These are phyloP conservation scores for Kazachstania africana DNA, from an alignment of 805 yeast species.

Conservation along the genomic window DNA sequence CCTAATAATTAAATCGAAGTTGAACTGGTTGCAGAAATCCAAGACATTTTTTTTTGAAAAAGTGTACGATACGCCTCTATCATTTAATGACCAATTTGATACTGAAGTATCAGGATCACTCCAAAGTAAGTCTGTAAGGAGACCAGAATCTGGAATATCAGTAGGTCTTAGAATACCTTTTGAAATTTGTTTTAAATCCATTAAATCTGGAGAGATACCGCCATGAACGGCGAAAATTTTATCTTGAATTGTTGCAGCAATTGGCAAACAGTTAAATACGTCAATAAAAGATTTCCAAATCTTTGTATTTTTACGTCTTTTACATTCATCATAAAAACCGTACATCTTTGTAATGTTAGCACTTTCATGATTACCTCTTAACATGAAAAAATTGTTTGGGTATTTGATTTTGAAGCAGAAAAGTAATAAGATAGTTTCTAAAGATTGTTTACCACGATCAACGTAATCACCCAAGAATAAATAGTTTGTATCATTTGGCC, in stretches of 20 bases:
- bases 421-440: conserved; percentile 80
- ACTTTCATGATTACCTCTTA: conserved; percentile 95
- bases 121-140: conserved; percentile 71
- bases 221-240: conserved; percentile 88
- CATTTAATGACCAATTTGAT: conserved; percentile 62
- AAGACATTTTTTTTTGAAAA: conserved; percentile 62
- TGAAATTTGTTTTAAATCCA: conserved; percentile 50
- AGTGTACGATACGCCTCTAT: conserved; percentile 72
- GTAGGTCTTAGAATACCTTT: conserved; percentile 58
- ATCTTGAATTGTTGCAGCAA: conserved; percentile 89
- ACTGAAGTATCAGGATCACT: conserved; percentile 58
- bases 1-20: conserved; percentile 64
- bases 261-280: conserved; percentile 89
- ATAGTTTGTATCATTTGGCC: conserved; percentile 89
- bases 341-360: conserved; percentile 94
- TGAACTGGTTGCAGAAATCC: conserved; percentile 50
- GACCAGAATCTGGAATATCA: conserved; percentile 71
- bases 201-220: conserved; percentile 64
- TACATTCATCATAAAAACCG: conserved; percentile 97
- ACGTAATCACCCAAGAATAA: conserved; percentile 93
- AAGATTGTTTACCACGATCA: conserved; percentile 91
- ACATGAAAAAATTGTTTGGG: conserved; percentile 86
- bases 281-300: conserved; percentile 91
- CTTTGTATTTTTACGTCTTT: conserved; percentile 78
- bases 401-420: conserved; percentile 91